Evolutionary conservation across 192 early-diverging fungal species (phyloP).

Genomic region (Geranomyces variabilis): DNA sequence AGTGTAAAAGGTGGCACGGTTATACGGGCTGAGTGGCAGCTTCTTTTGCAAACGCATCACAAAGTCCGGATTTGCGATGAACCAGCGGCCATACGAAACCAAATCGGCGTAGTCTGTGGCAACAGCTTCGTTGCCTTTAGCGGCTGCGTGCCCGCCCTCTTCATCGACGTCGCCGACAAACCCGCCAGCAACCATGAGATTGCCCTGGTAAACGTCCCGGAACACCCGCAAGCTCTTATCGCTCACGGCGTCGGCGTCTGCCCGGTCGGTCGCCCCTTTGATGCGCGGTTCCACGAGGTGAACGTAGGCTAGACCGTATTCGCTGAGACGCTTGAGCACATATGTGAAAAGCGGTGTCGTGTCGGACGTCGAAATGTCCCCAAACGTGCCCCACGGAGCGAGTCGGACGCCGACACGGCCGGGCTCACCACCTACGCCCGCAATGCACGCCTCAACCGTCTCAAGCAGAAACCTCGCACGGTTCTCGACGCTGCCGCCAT

Average conservation of each 20-base stretch:
- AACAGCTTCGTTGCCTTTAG: too few relatives aligned
- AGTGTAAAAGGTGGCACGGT: conserved; percentile 40
- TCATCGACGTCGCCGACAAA: conserved; percentile 16
- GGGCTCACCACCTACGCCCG: conserved; percentile 13
- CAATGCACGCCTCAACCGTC: conserved; percentile 28
- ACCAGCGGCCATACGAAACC: conserved; percentile 39
- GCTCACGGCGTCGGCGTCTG: background rate
- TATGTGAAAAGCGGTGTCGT: conserved; percentile 13
- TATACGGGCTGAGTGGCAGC: conserved; percentile 34
- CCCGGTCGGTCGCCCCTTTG: background rate
- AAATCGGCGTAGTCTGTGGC: conserved; percentile 33
- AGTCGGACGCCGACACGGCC: conserved; percentile 39
- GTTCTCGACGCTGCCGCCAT: conserved; percentile 90
- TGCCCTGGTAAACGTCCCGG: conserved; percentile 15
- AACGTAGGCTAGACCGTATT: conserved; percentile 33
- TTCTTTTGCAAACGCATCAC: conserved; percentile 33
- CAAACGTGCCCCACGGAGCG: conserved; percentile 32
- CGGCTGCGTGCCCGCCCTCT: too few relatives aligned
- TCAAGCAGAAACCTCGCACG: conserved; percentile 56
- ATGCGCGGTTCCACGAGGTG: conserved; percentile 31
- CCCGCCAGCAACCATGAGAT: conserved; percentile 29
- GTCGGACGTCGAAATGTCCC: conserved; percentile 23
- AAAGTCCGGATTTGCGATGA: conserved; percentile 51
- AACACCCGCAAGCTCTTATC: background rate
- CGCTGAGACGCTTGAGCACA: conserved; percentile 21